Percentiles rank a stretch among this genome's conserved stretches.
Evolutionary conservation across 768 basidiomycete species (phyloP).

Genomic region (Tylopilus felleus): DNA sequence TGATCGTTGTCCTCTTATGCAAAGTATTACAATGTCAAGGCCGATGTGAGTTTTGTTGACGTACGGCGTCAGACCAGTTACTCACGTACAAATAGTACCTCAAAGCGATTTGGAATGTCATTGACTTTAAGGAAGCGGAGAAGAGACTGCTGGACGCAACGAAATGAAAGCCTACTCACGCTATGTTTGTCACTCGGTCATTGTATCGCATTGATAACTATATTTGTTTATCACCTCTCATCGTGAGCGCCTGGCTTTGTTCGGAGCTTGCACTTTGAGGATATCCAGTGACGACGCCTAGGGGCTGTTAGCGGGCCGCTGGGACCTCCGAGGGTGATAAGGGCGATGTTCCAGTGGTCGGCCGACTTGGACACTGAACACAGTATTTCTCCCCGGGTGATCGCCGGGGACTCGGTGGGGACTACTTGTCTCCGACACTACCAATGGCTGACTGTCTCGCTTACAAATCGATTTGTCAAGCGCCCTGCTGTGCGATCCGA

Average conservation of each 20-base stretch:
- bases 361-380: not conserved
- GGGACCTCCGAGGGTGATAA: not conserved
- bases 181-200: not conserved
- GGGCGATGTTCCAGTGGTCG: not conserved
- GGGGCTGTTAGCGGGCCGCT: not conserved
- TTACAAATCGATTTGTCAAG: not conserved
- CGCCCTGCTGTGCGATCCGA: not conserved
- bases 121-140: slow-evolving; percentile 95
- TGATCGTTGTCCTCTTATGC: slow-evolving; percentile 27
- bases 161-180: slow-evolving; percentile 25
- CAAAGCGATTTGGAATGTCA: slow-evolving; percentile 90
- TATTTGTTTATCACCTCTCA: not conserved
- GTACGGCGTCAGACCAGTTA: not conserved
- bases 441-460: not conserved
- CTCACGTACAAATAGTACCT: slow-evolving; percentile 62
- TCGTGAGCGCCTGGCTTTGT: not conserved
- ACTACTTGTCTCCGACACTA: not conserved
- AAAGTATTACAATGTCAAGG: slow-evolving; percentile 90
- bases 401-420: not conserved
- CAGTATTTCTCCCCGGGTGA: not conserved
- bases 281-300: not conserved
- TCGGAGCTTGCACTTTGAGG: not conserved
- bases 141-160: slow-evolving; percentile 42
- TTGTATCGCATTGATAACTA: slow-evolving; percentile 9
- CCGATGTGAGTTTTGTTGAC: slow-evolving; percentile 60